Evolutionary conservation across 768 basidiomycete genomes (phyloP), one percentile per base, ranked within the genome.

Genomic region (Pleurotus tuoliensis): DNA sequence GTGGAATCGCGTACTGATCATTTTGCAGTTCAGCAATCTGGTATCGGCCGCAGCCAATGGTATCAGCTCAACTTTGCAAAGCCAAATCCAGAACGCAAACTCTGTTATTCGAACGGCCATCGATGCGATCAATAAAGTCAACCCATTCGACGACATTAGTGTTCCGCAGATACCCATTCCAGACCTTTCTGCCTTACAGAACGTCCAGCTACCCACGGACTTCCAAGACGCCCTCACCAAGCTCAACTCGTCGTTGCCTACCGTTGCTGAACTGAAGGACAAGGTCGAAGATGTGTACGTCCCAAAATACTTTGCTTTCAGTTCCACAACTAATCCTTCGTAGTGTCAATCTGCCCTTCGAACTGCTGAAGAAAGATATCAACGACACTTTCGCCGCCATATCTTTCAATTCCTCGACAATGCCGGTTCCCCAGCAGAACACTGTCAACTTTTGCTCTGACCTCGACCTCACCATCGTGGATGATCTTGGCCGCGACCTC

Each of bases 341-440:
- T 58, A 93, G 88, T 55, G 81, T 97, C 61, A 84, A 90, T 66
- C 87, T 81, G 0, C 96, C 96, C 0, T 97, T 98, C 66, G 91
- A 97, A 64, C 75, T 83, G 3, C 69, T 98, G 52, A 97, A 94
- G 70, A 76, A 83, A 58, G 91, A 95, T 49, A 94, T 98, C 69
- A 96, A 96, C 66, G 79, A 86, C 56, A 94, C 93, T 0, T 89
- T 97, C 60, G 65, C 79, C 27, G 80, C 80, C n/a, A 76, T 95
- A 40, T 73, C 76, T 37, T 89, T 94, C 70, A 79, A 91, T 63
- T 76, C 87, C 6, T 82, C 85, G 7, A 69, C 82, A 8, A 80
- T 97, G 20, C 90, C 94, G 9, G 79, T 95, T 8, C 95, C 95
- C 0, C 75, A 77, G 39, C 80, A 82, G 64, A 84, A 84, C 60